phyloP scores from a whole-genome alignment of 1,284 basidiomycete species.

The Kalmanozyma brasiliensis region DNA sequence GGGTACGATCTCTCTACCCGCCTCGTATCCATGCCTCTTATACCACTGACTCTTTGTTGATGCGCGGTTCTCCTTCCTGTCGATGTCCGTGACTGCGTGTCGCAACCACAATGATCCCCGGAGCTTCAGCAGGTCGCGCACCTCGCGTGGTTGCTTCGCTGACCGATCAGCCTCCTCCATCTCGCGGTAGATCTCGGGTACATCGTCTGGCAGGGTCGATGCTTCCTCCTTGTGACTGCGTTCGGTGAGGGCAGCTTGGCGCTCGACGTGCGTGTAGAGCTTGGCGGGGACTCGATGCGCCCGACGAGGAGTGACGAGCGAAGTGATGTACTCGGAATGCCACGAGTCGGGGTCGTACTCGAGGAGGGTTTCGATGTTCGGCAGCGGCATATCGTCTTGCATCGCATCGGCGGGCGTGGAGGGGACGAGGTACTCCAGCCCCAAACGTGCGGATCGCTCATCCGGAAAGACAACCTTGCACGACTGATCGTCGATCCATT shows the following conservation, averaged over 20 bases:
- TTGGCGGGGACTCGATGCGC: conserved; percentile 54
- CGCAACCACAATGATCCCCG: conserved; percentile 52
- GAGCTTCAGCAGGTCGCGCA: conserved; percentile 39
- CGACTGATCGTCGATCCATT: conserved; percentile 65
- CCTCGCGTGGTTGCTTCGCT: conserved; percentile 19
- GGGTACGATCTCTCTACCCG: conserved; percentile 64
- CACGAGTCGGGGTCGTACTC: conserved; percentile 41
- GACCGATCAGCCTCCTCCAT: conserved; percentile 59
- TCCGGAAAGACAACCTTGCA: conserved; percentile 64
- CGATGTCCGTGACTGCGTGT: conserved; percentile 52
- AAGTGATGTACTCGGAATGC: conserved; percentile 34
- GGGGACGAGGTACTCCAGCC: conserved; percentile 51
- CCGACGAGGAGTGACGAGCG: conserved; percentile 46
- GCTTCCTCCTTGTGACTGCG: conserved; percentile 13
- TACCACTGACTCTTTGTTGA: conserved; percentile 61
- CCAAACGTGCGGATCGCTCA: conserved; percentile 47
- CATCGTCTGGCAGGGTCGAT: conserved; percentile 50
- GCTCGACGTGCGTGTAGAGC: conserved; percentile 59
- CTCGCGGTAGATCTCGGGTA: conserved; percentile 64
- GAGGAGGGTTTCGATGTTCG: conserved; percentile 35
- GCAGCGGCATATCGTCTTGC: conserved; percentile 15
- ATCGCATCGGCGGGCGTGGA: conserved; percentile 10
- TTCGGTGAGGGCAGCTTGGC: conserved; percentile 40
- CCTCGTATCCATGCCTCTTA: conserved; percentile 60
- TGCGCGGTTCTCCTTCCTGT: conserved; percentile 57